Conservation (phyloP, 2,329 filamentous ascomycete genomes). For the Venturia carpophila region DNA sequence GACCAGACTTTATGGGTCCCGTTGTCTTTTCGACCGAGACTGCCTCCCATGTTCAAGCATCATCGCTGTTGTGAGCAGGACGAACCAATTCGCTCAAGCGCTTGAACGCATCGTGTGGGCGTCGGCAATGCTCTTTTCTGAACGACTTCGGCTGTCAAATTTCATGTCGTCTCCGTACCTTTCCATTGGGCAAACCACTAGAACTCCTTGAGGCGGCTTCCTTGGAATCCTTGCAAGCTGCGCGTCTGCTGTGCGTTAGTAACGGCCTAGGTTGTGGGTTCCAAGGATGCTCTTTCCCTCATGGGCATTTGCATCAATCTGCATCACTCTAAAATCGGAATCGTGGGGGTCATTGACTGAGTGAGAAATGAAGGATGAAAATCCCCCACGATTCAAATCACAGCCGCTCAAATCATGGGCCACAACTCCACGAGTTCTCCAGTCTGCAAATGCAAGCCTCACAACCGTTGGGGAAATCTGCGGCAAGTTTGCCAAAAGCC, state of each 20-base stretch:
- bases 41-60: neutral
- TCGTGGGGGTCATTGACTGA: neutral
- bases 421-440: neutral
- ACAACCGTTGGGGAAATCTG: neutral
- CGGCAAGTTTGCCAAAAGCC: neutral
- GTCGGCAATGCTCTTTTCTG: neutral
- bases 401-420: too few relatives aligned
- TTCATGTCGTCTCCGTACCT: neutral
- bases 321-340: neutral
- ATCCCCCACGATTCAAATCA: neutral
- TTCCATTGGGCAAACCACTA: neutral
- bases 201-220: neutral
- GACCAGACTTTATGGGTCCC: neutral
- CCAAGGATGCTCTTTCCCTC: neutral
- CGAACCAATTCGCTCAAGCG: too few relatives aligned
- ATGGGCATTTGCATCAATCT: conserved; percentile 5
- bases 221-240: neutral
- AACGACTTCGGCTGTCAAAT: neutral
- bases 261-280: neutral
- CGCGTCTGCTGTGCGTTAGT: conserved; percentile 1
- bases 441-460: conserved; percentile 1
- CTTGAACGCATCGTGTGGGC: neutral
- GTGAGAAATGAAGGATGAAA: neutral
- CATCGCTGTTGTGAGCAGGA: neutral
- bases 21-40: neutral